Base-by-base conservation (phyloP, 805 yeast species). In the Priceomyces fermenticarens region DNA sequence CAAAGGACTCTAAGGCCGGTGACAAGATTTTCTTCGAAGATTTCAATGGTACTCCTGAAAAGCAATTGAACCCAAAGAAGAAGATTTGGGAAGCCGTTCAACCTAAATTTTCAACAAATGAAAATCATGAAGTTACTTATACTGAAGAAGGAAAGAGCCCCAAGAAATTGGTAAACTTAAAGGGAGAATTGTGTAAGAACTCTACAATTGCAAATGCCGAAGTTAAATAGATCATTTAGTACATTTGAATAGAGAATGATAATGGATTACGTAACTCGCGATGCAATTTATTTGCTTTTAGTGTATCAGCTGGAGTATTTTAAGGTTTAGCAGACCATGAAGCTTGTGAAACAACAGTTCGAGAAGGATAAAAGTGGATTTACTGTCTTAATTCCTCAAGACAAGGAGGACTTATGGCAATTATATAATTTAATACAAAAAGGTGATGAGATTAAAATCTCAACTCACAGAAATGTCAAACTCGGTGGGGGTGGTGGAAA, bases 11-110 rank as follows among this genome's bases (percentile, higher is more conserved):
- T 33, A 78, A 88, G 70, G 82, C 99, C 10, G 99, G 99, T 67
- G 99, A 93, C 67, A 90, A 89, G 74, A 76, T 93, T 48, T 91
- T 88, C 79, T 93, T 93, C 58, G 96, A 89, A 70, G 95, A 88
- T 43, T 89, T 72, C 64, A 85, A 88, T 58, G 87, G 88, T 51
- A 81, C 79, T 41, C 98, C 99, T 51, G 95, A 89, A 68, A 80
- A 87, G 57, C 91, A 83, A 59, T 75, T 93, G 67, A 91, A 91
- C 72, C 98, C 99, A 55, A 93, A 93, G 83, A 93, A 93, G 85
- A 93, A 93, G 78, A 75, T 90, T 47, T 93, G 96, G 95, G 99
- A 93, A 77, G 78, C 90, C 39, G 73, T 86, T 49, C 99, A 93
- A 75, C 98, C 97, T 39, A 74, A 77, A 45, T 90, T 93, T 75